Percentiles rank a stretch among this genome's conserved stretches.
Conservation (phyloP, 352 stramenopile species). For the Phytophthora ohioensis region DNA sequence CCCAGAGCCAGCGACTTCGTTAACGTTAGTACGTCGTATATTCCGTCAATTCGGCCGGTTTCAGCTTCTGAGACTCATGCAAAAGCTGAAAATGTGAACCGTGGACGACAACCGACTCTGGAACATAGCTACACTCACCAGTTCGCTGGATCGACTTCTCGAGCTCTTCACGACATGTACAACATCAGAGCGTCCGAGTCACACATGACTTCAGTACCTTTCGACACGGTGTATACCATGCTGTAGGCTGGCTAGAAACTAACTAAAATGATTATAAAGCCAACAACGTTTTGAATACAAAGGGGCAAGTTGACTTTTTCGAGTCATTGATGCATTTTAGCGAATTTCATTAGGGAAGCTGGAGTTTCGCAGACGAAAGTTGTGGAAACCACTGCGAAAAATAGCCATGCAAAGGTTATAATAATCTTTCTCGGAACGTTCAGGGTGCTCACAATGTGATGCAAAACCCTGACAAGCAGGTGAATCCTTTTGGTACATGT, state of each 20-base stretch:
- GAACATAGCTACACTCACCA: constrained; percentile 33
- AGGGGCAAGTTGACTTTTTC: too few species aligned
- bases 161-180: constrained; percentile 38
- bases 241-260: constrained; percentile 12
- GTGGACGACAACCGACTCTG: constrained; percentile 10
- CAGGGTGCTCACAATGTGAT: too few species aligned
- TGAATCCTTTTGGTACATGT: too few species aligned
- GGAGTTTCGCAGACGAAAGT: too few species aligned
- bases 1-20: constrained; percentile 37
- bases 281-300: background rate
- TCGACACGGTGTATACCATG: constrained; percentile 27
- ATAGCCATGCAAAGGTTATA: too few species aligned
- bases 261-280: background rate
- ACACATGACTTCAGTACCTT: constrained; percentile 18
- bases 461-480: too few species aligned
- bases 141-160: constrained; percentile 36
- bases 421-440: too few species aligned
- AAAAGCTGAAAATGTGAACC: constrained; percentile 7
- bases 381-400: too few species aligned
- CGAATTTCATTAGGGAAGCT: too few species aligned
- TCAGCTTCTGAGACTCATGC: constrained; percentile 14
- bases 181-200: constrained; percentile 34
- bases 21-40: constrained; percentile 8
- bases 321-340: too few species aligned
- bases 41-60: constrained; percentile 15